Evolutionary conservation across 2,329 filamentous ascomycete genomes (phyloP).

Genomic region (Talaromyces amestolkiae): DNA sequence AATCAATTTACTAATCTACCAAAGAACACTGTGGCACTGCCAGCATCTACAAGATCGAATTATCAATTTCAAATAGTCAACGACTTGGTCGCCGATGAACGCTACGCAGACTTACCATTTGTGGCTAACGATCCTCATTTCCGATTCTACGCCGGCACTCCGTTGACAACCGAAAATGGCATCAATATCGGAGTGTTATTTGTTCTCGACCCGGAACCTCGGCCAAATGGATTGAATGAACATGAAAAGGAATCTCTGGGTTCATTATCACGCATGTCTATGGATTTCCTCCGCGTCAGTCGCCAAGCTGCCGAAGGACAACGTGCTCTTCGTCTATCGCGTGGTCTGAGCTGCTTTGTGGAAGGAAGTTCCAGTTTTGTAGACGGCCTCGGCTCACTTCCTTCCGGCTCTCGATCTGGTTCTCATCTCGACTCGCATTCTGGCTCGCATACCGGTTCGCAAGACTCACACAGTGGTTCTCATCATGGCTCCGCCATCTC

Average conservation of each 20-base stretch:
- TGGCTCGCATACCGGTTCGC: background rate
- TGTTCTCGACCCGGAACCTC: constrained; percentile 58
- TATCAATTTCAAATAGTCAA: constrained; percentile 36
- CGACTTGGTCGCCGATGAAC: constrained; percentile 40
- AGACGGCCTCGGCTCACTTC: constrained; percentile 25
- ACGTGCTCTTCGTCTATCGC: constrained; percentile 54
- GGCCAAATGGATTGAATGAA: constrained; percentile 43
- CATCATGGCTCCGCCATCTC: constrained; percentile 27
- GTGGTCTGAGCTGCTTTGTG: constrained; percentile 55
- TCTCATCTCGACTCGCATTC: constrained; percentile 5
- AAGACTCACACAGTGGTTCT: constrained; percentile 10
- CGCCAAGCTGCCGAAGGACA: constrained; percentile 53
- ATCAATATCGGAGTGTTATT: constrained; percentile 61
- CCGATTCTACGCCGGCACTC: constrained; percentile 59
- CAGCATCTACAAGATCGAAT: constrained; percentile 27
- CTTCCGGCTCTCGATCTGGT: constrained; percentile 24
- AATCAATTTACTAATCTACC: background rate
- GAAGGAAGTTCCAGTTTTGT: constrained; percentile 50
- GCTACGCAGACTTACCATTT: constrained; percentile 37
- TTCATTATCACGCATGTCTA: constrained; percentile 56
- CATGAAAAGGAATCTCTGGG: constrained; percentile 51
- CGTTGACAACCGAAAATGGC: constrained; percentile 57
- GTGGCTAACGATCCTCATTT: constrained; percentile 36
- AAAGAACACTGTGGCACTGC: constrained; percentile 37
- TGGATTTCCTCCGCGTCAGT: constrained; percentile 60